phyloP scores from a whole-genome alignment of 2,329 filamentous ascomycete genomes.

The Paraphaeosphaeria sporulosa region DNA sequence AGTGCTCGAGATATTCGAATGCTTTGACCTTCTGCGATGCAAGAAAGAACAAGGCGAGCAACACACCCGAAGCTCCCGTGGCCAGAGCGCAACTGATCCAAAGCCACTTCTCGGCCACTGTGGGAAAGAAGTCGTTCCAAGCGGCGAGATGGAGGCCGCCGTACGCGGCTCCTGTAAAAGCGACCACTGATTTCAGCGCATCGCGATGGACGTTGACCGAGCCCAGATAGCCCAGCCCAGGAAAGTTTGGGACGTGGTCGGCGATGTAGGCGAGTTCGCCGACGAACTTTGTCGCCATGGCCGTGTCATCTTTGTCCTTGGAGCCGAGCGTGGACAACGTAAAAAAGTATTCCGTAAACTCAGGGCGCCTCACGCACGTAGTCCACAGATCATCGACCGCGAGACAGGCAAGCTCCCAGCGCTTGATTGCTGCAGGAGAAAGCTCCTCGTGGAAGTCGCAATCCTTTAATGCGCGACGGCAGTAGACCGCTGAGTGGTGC shows the following conservation, averaged over 20 bases:
- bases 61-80: conserved; percentile 31
- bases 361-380: conserved; percentile 22
- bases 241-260: conserved; percentile 28
- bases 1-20: conserved; percentile 27
- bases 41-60: conserved; percentile 34
- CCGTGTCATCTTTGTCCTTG: not conserved
- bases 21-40: conserved; percentile 25
- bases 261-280: conserved; percentile 29
- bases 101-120: conserved; percentile 27
- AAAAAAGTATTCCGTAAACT: conserved; percentile 31
- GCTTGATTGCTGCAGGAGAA: conserved; percentile 16
- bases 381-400: conserved; percentile 26
- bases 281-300: conserved; percentile 18
- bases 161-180: conserved; percentile 35
- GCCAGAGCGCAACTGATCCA: conserved; percentile 36
- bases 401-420: conserved; percentile 27
- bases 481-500: conserved; percentile 28
- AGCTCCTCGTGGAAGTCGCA: conserved; percentile 23
- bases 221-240: conserved; percentile 31
- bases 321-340: conserved; percentile 26
- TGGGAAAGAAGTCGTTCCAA: conserved; percentile 40
- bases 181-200: conserved; percentile 27
- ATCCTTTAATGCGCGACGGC: conserved; percentile 28
- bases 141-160: conserved; percentile 39
- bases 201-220: conserved; percentile 31